Conservation (phyloP, 108 stramenopile genomes). For the Nitzschia inconspicua region DNA sequence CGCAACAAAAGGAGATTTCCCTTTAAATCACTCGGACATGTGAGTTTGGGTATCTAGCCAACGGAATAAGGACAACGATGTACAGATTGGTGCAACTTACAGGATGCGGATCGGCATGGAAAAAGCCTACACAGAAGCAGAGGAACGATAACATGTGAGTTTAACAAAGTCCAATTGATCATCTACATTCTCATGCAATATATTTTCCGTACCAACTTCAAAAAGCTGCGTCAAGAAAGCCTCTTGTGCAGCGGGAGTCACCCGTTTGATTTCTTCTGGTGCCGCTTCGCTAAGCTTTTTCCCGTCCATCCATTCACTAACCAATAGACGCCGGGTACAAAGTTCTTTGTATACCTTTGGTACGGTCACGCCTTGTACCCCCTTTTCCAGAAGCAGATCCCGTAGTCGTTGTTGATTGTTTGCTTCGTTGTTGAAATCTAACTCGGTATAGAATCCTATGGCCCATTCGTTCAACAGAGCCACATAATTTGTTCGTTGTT, state of each 20-base stretch:
- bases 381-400: conserved; percentile 50
- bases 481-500: conserved; percentile 85
- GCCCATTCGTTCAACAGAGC: conserved; percentile 87
- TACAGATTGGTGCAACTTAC: background rate
- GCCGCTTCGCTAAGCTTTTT: conserved; percentile 62
- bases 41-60: no score
- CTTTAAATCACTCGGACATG: no score
- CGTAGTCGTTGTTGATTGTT: conserved; percentile 70
- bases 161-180: background rate
- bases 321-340: conserved; percentile 75
- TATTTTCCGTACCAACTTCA: conserved; percentile 46
- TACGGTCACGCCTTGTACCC: conserved; percentile 70
- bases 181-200: no score
- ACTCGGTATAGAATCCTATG: conserved; percentile 85
- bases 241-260: conserved; percentile 81
- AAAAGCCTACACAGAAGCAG: background rate
- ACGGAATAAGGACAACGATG: no score
- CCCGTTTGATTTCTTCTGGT: conserved; percentile 52
- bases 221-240: conserved; percentile 85
- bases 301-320: conserved; percentile 90
- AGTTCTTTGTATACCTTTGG: conserved; percentile 73
- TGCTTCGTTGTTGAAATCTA: conserved; percentile 79
- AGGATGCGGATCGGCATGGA: conserved; percentile 32
- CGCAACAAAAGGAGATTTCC: conserved; percentile 72
- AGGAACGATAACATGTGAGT: background rate